Evolutionary conservation across 306 rosid genomes (phyloP).

Genomic region (Vicia sativa): DNA sequence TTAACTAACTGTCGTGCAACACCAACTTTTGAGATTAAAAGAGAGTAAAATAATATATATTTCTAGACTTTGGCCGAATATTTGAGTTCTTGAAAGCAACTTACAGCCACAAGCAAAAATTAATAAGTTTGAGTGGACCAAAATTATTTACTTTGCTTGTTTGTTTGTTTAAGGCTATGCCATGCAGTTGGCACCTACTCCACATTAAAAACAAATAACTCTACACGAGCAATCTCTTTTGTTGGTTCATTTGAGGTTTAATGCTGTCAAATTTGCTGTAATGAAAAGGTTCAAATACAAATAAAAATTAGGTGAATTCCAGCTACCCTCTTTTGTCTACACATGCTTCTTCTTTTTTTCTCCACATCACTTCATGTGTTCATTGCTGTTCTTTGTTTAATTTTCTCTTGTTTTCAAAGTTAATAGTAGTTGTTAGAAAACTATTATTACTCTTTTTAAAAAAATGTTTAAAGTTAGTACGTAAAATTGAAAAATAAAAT

Average conservation of each 20-base stretch:
- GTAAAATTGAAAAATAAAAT: too few species aligned
- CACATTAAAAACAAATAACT: background rate
- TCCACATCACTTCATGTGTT: too few species aligned
- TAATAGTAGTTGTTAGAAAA: too few species aligned
- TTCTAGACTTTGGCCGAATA: too few species aligned
- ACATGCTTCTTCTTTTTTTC: background rate
- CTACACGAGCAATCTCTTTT: background rate
- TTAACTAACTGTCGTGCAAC: background rate
- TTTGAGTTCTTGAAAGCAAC: background rate
- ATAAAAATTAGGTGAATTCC: constrained; percentile 3
- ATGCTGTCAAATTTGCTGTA: background rate
- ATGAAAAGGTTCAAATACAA: background rate
- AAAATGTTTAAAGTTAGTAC: too few species aligned
- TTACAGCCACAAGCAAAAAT: too few species aligned
- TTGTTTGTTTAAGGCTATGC: background rate
- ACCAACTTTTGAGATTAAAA: too few species aligned
- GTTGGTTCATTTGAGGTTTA: constrained; percentile 7
- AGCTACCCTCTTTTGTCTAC: constrained; percentile 34
- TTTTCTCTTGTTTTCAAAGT: too few species aligned
- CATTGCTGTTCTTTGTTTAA: too few species aligned
- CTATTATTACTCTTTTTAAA: too few species aligned
- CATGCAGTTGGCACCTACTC: background rate
- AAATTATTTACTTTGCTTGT: background rate
- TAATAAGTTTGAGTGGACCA: background rate
- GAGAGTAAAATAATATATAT: too few species aligned